Conservation (phyloP, 176 grass and related monocot genomes). For the Typha latifolia region DNA sequence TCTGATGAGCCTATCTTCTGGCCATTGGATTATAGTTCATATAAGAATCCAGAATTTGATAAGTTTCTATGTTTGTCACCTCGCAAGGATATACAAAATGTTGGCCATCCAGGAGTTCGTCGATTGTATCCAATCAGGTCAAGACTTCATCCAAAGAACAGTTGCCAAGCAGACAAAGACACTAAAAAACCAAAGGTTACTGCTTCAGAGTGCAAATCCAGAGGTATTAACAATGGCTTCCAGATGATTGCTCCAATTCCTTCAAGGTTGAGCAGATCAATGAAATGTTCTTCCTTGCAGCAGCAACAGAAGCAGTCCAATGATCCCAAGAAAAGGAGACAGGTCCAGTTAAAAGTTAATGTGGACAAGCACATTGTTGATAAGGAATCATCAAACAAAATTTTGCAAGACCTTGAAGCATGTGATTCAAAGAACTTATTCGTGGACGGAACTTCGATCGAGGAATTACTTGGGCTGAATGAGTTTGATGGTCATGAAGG, state of each 20-base stretch:
- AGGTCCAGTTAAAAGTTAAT: constrained; percentile 20
- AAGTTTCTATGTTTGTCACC: constrained; percentile 36
- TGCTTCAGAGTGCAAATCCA: neutral
- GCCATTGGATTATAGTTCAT: constrained; percentile 34
- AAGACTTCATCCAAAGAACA: constrained; percentile 27
- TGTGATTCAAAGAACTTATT: neutral
- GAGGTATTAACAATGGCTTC: constrained; percentile 15
- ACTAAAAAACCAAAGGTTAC: neutral
- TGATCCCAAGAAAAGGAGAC: constrained; percentile 29
- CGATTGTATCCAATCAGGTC: constrained; percentile 17
- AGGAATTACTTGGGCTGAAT: constrained; percentile 22
- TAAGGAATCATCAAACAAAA: neutral
- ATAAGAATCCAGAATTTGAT: constrained; percentile 25
- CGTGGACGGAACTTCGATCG: constrained; percentile 16
- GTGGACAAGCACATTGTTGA: constrained; percentile 3
- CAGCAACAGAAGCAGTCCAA: constrained; percentile 4
- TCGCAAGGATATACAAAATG: constrained; percentile 8
- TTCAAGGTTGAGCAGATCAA: constrained; percentile 20
- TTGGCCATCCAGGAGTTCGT: constrained; percentile 2
- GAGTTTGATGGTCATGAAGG: constrained; percentile 49
- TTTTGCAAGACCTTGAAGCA: constrained; percentile 1
- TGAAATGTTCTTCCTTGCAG: constrained; percentile 6
- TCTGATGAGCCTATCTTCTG: constrained; percentile 38
- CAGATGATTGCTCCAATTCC: constrained; percentile 2
- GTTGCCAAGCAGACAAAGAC: constrained; percentile 13